phyloP scores from a whole-genome alignment of 495 filamentous ascomycete species.

The Letharia columbiana region DNA sequence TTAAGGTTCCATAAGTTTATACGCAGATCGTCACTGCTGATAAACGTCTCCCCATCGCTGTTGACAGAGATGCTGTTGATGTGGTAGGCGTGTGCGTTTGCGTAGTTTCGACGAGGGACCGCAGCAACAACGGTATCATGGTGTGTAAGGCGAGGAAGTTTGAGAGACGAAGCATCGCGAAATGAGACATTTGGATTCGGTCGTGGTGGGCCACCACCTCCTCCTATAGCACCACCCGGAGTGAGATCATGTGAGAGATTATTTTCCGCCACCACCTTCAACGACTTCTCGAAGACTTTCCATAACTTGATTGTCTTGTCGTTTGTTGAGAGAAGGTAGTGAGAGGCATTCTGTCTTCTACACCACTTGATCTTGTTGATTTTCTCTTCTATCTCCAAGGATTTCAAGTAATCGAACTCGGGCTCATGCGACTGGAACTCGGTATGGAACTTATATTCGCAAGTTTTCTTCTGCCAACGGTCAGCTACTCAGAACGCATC shows the following conservation, averaged over 20 bases:
- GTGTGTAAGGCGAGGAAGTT: constrained; percentile 90
- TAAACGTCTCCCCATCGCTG: constrained; percentile 98
- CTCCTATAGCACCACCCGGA: constrained; percentile 61
- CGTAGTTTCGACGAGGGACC: constrained; percentile 89
- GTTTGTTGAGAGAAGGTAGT: constrained; percentile 96
- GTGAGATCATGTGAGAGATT: constrained; percentile 93
- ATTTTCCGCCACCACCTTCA: constrained; percentile 98
- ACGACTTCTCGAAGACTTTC: constrained; percentile 99
- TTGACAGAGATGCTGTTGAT: constrained; percentile 99
- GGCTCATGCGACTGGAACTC: constrained; percentile 99
- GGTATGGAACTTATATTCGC: constrained; percentile 99
- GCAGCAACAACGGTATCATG: constrained; percentile 98
- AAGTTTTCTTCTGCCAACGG: constrained; percentile 88
- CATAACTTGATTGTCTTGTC: constrained; percentile 99
- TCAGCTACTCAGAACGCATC: constrained; percentile 22
- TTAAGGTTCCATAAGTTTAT: constrained; percentile 99
- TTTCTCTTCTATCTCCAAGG: constrained; percentile 98
- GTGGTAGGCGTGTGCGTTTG: constrained; percentile 97
- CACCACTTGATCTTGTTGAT: constrained; percentile 99
- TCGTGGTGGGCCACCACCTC: constrained; percentile 64
- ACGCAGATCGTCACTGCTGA: constrained; percentile 93
- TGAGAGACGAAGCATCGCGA: constrained; percentile 70
- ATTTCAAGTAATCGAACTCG: constrained; percentile 98
- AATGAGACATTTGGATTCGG: constrained; percentile 63
- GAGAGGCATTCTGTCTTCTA: constrained; percentile 91